phyloP scores from a whole-genome alignment of 2,329 filamentous ascomycete species.

The Didymellaceae sp. region DNA sequence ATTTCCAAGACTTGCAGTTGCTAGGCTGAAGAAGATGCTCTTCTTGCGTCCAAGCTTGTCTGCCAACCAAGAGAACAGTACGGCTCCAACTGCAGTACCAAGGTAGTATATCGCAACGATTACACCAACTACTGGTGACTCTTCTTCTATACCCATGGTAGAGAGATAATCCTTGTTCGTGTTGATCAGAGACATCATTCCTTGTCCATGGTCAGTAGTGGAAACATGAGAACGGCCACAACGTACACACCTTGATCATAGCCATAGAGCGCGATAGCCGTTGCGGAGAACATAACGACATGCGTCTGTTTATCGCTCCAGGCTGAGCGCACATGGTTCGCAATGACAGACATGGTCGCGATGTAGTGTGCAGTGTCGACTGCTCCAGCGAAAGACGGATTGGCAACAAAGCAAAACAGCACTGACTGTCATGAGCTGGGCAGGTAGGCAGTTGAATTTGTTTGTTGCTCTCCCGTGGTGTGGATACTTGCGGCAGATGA shows the following conservation, averaged over 20 bases:
- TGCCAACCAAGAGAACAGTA: conserved; percentile 62
- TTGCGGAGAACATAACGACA: conserved; percentile 61
- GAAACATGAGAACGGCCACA: neutral
- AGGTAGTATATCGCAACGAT: conserved; percentile 69
- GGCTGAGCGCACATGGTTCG: conserved; percentile 27
- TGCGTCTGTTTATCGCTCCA: conserved; percentile 52
- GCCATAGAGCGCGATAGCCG: conserved; percentile 62
- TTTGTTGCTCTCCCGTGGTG: conserved; percentile 7
- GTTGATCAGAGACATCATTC: conserved; percentile 62
- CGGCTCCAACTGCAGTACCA: conserved; percentile 64
- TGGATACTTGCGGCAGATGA: conserved; percentile 17
- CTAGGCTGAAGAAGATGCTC: conserved; percentile 62
- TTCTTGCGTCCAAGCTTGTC: conserved; percentile 62
- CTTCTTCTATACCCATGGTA: conserved; percentile 62
- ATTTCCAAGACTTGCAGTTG: conserved; percentile 62
- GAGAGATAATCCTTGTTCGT: conserved; percentile 62
- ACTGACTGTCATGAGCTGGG: neutral
- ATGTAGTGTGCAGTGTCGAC: conserved; percentile 7
- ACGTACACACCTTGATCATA: conserved; percentile 43
- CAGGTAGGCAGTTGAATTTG: conserved; percentile 3
- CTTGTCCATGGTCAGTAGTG: conserved; percentile 25
- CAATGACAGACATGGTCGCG: conserved; percentile 21
- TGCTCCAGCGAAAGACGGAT: conserved; percentile 2
- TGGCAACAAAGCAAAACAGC: neutral
- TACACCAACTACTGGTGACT: conserved; percentile 62